A percentile compares a stretch with the other conserved stretches of the same genome.
These are phyloP conservation scores for Neoboletus brunneissimus DNA, from an alignment of 768 basidiomycete species.

Conservation along the genomic window DNA sequence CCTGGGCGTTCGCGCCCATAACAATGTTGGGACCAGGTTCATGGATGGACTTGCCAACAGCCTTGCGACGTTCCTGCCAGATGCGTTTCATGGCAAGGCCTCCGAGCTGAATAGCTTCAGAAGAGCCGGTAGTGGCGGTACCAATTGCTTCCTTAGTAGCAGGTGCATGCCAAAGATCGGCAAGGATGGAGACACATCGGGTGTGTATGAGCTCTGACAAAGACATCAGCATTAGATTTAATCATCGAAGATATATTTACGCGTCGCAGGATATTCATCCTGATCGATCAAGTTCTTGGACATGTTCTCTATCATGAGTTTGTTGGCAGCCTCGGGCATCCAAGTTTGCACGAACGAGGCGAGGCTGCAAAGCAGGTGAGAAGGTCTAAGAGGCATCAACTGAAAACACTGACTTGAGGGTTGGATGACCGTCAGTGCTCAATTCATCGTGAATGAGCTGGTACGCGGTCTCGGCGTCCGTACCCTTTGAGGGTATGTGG, in stretches of 20 bases:
- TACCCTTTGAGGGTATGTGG: slow-evolving; percentile 59
- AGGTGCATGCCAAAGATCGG: slow-evolving; percentile 68
- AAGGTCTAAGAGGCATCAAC: not conserved
- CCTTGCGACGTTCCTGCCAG: slow-evolving; percentile 68
- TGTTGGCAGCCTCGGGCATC: slow-evolving; percentile 52
- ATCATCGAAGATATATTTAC: slow-evolving; percentile 21
- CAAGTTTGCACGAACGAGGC: slow-evolving; percentile 69
- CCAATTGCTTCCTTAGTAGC: slow-evolving; percentile 54
- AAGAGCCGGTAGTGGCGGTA: slow-evolving; percentile 68
- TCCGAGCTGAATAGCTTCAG: slow-evolving; percentile 71
- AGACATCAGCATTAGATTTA: not conserved
- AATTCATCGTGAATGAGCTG: slow-evolving; percentile 66
- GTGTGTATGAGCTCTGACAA: slow-evolving; percentile 41
- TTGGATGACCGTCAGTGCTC: slow-evolving; percentile 51
- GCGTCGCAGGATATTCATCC: slow-evolving; percentile 66
- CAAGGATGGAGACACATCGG: slow-evolving; percentile 53
- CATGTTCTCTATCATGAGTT: slow-evolving; percentile 62
- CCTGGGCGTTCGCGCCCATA: slow-evolving; percentile 69
- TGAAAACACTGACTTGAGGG: slow-evolving; percentile 42
- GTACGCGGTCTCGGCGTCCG: slow-evolving; percentile 48
- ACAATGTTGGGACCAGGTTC: slow-evolving; percentile 65
- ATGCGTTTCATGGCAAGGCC: slow-evolving; percentile 69
- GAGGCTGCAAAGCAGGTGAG: slow-evolving; percentile 32
- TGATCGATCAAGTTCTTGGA: slow-evolving; percentile 68
- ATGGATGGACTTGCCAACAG: slow-evolving; percentile 60